Base-by-base conservation (phyloP, 1,284 basidiomycete genomes). In the Flammula alnicola region DNA sequence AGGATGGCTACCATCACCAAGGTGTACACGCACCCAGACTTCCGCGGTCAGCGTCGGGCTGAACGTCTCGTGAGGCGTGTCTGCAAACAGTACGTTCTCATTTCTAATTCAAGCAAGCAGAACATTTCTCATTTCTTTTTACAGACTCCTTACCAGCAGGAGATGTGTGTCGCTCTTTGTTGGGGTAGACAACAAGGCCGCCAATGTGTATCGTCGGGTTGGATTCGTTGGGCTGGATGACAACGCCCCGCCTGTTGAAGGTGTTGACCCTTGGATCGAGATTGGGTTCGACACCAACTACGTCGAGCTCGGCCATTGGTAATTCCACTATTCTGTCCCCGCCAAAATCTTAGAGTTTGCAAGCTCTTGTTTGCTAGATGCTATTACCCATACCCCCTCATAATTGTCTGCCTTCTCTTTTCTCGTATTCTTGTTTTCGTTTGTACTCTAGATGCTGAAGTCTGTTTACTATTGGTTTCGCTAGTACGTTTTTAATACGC, bases 271-370 rank as follows among this genome's bases (percentile, higher is more conserved):
- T 6, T 86, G 83, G 83, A 60, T 81, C 3, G 85, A 88, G 53
- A 65, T 83, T 47, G 84, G 84, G 0, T 84, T 86, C 55, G 79
- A 84, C 59, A 72, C 63, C 6, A 47, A 54, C 1, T 49, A 63
- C 41, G 78, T 84, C 11, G 55, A 67, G 2, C 71, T 83, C 6
- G 83, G 83, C 1, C 82, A 84, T 58, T 86, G 84, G 84, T 86
- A 68, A 66, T 47, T 12, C 20, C 5, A 19, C 20, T 12, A n/a
- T n/a, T n/a, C n/a, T n/a, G n/a, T n/a, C n/a, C n/a, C n/a, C n/a
- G n/a, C n/a, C n/a, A n/a, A n/a, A n/a, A n/a, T n/a, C n/a, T n/a
- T n/a, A n/a, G n/a, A n/a, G n/a, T n/a, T n/a, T n/a, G n/a, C n/a
- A n/a, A n/a, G n/a, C n/a, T n/a, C n/a, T n/a, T n/a, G n/a, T n/a